Conservation (phyloP, 805 yeast species). For the Lachancea thermotolerans region DNA sequence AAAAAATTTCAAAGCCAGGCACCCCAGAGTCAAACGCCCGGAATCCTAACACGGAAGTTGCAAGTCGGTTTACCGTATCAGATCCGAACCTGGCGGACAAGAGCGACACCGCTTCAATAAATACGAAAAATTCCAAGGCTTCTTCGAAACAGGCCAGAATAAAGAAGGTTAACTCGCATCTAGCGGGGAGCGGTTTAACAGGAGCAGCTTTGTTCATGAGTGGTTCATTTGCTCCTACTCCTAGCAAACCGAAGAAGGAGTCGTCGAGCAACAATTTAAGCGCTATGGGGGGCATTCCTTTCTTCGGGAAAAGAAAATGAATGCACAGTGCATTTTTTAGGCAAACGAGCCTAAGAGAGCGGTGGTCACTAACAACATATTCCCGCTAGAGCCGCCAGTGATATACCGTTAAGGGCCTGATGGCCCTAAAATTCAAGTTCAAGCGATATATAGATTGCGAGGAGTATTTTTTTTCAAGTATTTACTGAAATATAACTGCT, state of each 20-base stretch:
- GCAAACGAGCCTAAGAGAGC: background rate
- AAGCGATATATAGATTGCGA: too few species aligned
- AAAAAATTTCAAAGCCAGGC: constrained; percentile 1
- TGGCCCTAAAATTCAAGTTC: too few species aligned
- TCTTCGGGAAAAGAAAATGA: constrained; percentile 9
- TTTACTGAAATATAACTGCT: too few species aligned
- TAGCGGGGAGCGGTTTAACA: constrained; percentile 4
- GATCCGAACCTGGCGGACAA: constrained; percentile 1
- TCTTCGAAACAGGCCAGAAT: background rate
- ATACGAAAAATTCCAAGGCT: constrained; percentile 1
- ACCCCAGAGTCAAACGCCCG: background rate
- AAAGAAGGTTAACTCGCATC: constrained; percentile 5
- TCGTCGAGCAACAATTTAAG: background rate
- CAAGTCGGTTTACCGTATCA: background rate
- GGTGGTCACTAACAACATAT: too few species aligned
- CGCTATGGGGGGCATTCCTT: constrained; percentile 1
- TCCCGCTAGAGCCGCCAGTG: too few species aligned
- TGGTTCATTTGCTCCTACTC: constrained; percentile 3
- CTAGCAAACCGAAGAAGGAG: constrained; percentile 1
- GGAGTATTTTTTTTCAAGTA: too few species aligned
- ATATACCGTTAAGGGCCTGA: too few species aligned
- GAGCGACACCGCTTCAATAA: constrained; percentile 1
- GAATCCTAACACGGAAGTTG: background rate
- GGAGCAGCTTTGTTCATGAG: constrained; percentile 8
- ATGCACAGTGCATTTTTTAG: background rate